Evolutionary conservation across 495 filamentous ascomycete genomes (phyloP).

Genomic region (Daldinia vernicosa): DNA sequence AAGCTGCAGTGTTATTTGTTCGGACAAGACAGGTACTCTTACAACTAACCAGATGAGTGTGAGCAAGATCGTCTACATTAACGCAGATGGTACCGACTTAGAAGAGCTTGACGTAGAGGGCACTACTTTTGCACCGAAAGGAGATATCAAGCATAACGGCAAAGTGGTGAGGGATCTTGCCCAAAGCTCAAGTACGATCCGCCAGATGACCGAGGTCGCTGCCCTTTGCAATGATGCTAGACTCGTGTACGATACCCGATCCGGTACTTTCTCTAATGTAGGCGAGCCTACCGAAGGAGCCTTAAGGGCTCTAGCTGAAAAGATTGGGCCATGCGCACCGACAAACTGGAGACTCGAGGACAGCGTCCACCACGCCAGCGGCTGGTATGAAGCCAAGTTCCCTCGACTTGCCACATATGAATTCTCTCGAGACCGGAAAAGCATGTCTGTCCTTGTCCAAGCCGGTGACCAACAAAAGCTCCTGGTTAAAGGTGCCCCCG

Average conservation of each 20-base stretch:
- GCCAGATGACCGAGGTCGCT: slow-evolving; percentile 84
- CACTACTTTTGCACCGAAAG: slow-evolving; percentile 89
- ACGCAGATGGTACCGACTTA: slow-evolving; percentile 72
- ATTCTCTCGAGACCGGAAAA: slow-evolving; percentile 98
- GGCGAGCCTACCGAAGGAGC: slow-evolving; percentile 98
- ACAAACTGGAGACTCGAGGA: slow-evolving; percentile 55
- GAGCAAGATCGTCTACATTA: slow-evolving; percentile 87
- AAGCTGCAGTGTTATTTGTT: slow-evolving; percentile 99
- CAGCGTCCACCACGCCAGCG: slow-evolving; percentile 79
- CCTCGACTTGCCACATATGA: slow-evolving; percentile 88
- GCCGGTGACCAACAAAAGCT: slow-evolving; percentile 74
- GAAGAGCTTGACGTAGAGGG: slow-evolving; percentile 93
- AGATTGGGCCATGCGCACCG: slow-evolving; percentile 74
- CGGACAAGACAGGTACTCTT: slow-evolving; percentile 99
- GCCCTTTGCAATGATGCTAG: slow-evolving; percentile 90
- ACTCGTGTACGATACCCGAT: slow-evolving; percentile 81
- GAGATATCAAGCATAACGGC: slow-evolving; percentile 72
- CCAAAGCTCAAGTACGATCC: slow-evolving; percentile 77
- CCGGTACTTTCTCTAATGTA: slow-evolving; percentile 78
- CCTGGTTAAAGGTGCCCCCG: slow-evolving; percentile 96
- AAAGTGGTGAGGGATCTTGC: slow-evolving; percentile 73
- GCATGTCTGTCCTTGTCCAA: slow-evolving; percentile 95
- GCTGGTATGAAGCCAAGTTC: slow-evolving; percentile 80
- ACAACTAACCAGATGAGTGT: slow-evolving; percentile 99
- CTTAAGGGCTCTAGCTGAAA: slow-evolving; percentile 89